Evolutionary conservation across 495 filamentous ascomycete species (phyloP).

Genomic region (Aspergillus taichungensis): DNA sequence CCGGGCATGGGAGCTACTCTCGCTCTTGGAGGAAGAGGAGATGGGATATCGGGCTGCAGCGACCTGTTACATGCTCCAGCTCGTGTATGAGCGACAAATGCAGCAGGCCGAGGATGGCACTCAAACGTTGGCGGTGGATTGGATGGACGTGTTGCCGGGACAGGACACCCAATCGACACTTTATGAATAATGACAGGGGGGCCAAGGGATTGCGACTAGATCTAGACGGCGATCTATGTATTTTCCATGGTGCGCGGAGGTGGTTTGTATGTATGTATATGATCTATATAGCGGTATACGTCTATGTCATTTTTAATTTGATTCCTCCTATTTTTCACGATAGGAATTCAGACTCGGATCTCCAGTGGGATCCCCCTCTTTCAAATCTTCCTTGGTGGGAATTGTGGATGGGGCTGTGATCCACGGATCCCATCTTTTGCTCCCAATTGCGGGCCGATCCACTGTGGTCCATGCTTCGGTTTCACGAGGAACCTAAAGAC

Average conservation of each 20-base stretch:
- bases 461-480: too few species aligned
- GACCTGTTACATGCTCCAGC: slow-evolving; percentile 39
- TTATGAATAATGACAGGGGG: slow-evolving; percentile 23
- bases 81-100: slow-evolving; percentile 42
- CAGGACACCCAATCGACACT: slow-evolving; percentile 36
- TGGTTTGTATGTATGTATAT: too few species aligned
- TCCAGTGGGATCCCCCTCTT: not conserved
- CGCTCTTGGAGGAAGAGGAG: slow-evolving; percentile 40
- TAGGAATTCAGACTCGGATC: too few species aligned
- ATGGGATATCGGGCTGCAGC: slow-evolving; percentile 42
- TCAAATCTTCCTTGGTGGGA: not conserved
- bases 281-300: too few species aligned
- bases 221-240: too few species aligned
- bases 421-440: not conserved
- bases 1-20: slow-evolving; percentile 42
- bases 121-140: slow-evolving; percentile 35
- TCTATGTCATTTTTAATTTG: too few species aligned
- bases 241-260: too few species aligned
- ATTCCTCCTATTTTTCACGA: too few species aligned
- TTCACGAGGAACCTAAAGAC: too few species aligned
- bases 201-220: too few species aligned
- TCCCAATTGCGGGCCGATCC: not conserved
- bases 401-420: too few species aligned
- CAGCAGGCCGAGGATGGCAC: slow-evolving; percentile 25
- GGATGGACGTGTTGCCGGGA: slow-evolving; percentile 36